These are phyloP conservation scores for Lizonia empirigonia DNA, from an alignment of 2,329 filamentous ascomycete genomes.

Conservation along the genomic window DNA sequence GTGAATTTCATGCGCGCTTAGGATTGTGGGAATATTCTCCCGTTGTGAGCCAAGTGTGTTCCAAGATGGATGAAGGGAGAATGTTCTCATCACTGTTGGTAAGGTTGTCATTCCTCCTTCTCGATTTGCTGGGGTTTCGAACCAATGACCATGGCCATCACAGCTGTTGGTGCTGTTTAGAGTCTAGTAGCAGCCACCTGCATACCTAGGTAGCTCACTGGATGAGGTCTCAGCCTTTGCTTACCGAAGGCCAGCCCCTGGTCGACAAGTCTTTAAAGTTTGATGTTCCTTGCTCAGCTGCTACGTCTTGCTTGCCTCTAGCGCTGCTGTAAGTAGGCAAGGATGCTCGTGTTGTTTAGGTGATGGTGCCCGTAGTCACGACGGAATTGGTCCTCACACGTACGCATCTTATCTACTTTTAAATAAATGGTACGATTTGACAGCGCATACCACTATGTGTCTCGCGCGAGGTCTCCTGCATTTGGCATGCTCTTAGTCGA, in stretches of 20 bases:
- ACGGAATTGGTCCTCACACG: no score
- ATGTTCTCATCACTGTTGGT: background rate
- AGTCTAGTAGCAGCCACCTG: background rate
- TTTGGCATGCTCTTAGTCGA: background rate
- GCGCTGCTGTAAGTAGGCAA: no score
- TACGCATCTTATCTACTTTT: background rate
- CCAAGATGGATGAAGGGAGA: background rate
- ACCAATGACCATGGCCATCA: background rate
- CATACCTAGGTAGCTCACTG: constrained; percentile 15
- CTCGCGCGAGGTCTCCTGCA: constrained; percentile 10
- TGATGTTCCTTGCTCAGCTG: no score
- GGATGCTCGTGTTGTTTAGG: no score
- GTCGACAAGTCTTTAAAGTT: no score
- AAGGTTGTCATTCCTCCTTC: background rate
- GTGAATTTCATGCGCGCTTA: background rate
- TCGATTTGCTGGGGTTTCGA: constrained; percentile 8
- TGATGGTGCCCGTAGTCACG: no score
- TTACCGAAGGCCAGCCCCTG: background rate
- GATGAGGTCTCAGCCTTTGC: constrained; percentile 1
- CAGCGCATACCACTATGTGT: constrained; percentile 12
- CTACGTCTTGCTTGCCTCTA: no score
- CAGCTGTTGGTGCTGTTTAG: background rate
- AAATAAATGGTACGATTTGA: constrained; percentile 4
- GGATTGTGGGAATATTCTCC: background rate
- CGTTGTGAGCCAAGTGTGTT: background rate